These are phyloP conservation scores for Gossypium rotundifolium DNA, from an alignment of 345 rosid genomes.

Conservation along the genomic window DNA sequence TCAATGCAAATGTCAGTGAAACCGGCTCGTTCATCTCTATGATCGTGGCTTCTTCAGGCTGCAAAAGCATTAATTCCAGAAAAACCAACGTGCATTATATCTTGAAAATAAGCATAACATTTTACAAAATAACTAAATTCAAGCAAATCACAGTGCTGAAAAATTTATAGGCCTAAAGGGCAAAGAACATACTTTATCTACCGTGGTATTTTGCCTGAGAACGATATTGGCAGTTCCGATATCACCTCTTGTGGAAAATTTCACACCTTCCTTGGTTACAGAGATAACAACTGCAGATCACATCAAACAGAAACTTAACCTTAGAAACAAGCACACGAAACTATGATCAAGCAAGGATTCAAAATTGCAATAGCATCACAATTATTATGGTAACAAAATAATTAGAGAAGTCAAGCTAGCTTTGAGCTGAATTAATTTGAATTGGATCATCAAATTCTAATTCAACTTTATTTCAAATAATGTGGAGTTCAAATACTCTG, in stretches of 20 bases:
- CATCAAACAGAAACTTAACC: neutral
- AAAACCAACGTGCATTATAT: neutral
- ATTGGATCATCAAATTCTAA: too few species aligned
- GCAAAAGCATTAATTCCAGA: constrained; percentile 22
- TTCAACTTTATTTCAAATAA: too few species aligned
- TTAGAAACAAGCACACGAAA: neutral
- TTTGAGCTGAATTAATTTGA: too few species aligned
- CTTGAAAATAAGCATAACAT: too few species aligned
- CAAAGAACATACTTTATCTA: constrained; percentile 56
- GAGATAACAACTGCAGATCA: constrained; percentile 72
- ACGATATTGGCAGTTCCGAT: constrained; percentile 95
- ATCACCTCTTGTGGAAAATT: constrained; percentile 93
- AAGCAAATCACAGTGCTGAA: neutral
- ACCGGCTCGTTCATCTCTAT: constrained; percentile 95
- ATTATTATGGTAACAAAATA: too few species aligned
- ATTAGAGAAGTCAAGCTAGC: too few species aligned
- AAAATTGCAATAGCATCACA: neutral
- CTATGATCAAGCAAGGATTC: neutral
- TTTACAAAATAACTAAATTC: too few species aligned
- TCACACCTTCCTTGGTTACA: constrained; percentile 94
- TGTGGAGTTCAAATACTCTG: too few species aligned
- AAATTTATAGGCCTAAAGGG: neutral
- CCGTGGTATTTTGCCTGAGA: constrained; percentile 85
- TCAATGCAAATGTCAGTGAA: constrained; percentile 79
- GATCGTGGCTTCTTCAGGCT: constrained; percentile 90